Percentiles rank a stretch among this genome's conserved stretches.
phyloP scores from a whole-genome alignment of 2,329 filamentous ascomycete genomes.

The Fusarium setosum region DNA sequence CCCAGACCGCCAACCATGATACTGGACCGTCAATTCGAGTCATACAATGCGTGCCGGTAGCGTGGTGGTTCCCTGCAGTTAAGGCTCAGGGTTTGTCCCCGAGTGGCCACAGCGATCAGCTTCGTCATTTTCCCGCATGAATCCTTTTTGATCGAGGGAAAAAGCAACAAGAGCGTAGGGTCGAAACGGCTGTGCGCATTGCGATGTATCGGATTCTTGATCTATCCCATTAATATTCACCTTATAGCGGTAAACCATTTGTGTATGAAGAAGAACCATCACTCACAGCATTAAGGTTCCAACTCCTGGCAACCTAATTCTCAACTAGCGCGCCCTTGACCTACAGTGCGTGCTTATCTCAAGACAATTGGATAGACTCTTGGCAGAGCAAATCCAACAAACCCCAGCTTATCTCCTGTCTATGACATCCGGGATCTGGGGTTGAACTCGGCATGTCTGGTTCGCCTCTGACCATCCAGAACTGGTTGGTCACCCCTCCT shows the following conservation, averaged over 20 bases:
- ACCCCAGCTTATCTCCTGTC: not conserved
- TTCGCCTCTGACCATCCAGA: not conserved
- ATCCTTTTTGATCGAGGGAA: not conserved
- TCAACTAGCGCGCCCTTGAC: not conserved
- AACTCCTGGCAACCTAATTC: not conserved
- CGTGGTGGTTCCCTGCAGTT: no score
- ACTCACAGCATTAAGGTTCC: not conserved
- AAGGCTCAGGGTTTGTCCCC: not conserved
- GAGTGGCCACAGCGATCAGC: not conserved
- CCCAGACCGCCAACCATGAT: slow-evolving; percentile 5
- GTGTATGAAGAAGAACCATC: not conserved
- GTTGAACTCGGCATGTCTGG: not conserved
- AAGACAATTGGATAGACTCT: not conserved
- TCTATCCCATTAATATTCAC: not conserved
- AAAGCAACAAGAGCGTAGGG: not conserved
- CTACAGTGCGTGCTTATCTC: not conserved
- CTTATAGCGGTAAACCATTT: not conserved
- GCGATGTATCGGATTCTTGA: no score
- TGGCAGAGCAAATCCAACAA: not conserved
- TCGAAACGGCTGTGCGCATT: no score
- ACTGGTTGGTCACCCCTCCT: not conserved
- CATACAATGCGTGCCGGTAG: not conserved
- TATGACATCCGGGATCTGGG: not conserved
- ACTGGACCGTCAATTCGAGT: not conserved
- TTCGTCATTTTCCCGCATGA: slow-evolving; percentile 3